Evolutionary conservation across 2,329 filamentous ascomycete species (phyloP).

Genomic region (Fusarium hostae): DNA sequence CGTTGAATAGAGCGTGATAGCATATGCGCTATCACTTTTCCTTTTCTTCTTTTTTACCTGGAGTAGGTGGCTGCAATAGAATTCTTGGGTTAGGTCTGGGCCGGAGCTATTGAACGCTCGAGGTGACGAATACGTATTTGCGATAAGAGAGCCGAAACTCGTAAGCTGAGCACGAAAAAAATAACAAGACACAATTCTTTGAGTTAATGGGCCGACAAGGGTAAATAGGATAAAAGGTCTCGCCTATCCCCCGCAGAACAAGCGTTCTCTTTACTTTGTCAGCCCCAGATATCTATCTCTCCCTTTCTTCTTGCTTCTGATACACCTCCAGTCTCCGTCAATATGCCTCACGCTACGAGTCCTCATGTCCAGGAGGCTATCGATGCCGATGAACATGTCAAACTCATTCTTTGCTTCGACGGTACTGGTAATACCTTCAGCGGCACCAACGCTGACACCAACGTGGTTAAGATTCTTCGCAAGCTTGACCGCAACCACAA

Average conservation of each 20-base stretch:
- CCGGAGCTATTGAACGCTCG: neutral
- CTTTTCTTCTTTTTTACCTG: too few relatives aligned
- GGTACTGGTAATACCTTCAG: constrained; percentile 60
- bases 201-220: neutral
- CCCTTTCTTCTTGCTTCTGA: neutral
- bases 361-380: neutral
- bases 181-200: neutral
- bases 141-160: neutral
- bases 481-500: constrained; percentile 58
- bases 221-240: neutral
- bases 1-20: neutral
- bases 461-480: constrained; percentile 62
- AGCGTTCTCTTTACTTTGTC: neutral
- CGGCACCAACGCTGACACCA: constrained; percentile 60
- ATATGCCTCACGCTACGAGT: neutral
- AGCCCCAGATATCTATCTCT: neutral
- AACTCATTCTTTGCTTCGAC: constrained; percentile 61
- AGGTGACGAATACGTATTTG: neutral
- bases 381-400: constrained; percentile 15
- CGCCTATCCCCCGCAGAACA: neutral
- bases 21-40: neutral
- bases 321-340: neutral
- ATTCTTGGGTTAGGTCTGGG: neutral
- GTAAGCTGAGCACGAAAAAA: neutral
- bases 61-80: neutral